These are phyloP conservation scores for Candida jianshihensis DNA, from an alignment of 805 yeast genomes.

Conservation along the genomic window DNA sequence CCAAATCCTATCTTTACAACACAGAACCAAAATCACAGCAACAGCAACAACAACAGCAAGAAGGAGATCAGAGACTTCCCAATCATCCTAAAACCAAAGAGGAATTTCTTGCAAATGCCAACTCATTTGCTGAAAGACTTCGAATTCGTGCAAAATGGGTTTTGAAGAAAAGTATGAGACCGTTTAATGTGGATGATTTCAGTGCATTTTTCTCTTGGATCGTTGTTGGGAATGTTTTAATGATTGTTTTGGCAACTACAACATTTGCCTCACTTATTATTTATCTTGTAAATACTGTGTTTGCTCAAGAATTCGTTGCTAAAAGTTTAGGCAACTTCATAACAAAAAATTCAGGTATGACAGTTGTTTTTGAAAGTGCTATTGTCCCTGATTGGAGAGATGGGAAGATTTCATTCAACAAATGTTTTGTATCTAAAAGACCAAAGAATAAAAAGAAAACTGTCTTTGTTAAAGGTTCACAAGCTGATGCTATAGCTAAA, in stretches of 20 bases:
- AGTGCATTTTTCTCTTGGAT: constrained; percentile 90
- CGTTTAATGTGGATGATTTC: constrained; percentile 88
- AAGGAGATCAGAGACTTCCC: background rate
- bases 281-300: constrained; percentile 55
- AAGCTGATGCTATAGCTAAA: constrained; percentile 59
- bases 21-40: too few species aligned
- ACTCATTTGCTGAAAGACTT: constrained; percentile 32
- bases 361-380: constrained; percentile 87
- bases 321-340: constrained; percentile 72
- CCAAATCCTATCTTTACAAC: too few species aligned
- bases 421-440: constrained; percentile 79
- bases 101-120: constrained; percentile 37
- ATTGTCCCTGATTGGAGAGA: constrained; percentile 91
- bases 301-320: constrained; percentile 72
- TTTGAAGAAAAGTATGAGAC: constrained; percentile 66
- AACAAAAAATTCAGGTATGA: constrained; percentile 74
- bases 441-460: constrained; percentile 48
- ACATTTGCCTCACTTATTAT: constrained; percentile 81
- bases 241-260: constrained; percentile 83
- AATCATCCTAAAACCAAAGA: constrained; percentile 24
- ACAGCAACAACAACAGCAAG: too few species aligned
- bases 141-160: constrained; percentile 61
- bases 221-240: constrained; percentile 74
- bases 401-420: constrained; percentile 75
- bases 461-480: constrained; percentile 64